phyloP scores from a whole-genome alignment of 805 yeast genomes.

The Candida maesae region DNA sequence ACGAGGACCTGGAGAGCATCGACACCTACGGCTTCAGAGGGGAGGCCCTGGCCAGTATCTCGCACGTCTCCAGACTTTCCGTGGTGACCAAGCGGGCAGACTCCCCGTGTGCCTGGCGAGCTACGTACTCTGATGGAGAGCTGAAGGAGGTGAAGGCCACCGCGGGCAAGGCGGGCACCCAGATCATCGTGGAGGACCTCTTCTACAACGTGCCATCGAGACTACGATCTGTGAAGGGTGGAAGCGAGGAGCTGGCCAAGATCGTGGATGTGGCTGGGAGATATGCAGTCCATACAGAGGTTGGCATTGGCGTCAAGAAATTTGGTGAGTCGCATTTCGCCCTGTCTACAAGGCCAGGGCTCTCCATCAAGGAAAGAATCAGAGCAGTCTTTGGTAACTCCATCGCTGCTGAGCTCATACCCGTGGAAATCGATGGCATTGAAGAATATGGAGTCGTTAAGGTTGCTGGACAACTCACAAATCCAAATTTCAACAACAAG shows the following conservation, averaged over 20 bases:
- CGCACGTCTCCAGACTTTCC: conserved; percentile 79
- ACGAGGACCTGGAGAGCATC: conserved; percentile 70
- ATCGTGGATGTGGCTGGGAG: conserved; percentile 81
- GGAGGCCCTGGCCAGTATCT: conserved; percentile 92
- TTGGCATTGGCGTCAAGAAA: conserved; percentile 78
- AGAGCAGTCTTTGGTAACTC: conserved; percentile 66
- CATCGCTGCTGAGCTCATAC: conserved; percentile 62
- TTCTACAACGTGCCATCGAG: conserved; percentile 87
- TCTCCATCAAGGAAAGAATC: conserved; percentile 61
- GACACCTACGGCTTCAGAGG: conserved; percentile 93
- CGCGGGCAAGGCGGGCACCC: conserved; percentile 90
- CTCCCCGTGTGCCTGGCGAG: conserved; percentile 66
- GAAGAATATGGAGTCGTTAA: conserved; percentile 46
- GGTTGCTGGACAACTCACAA: conserved; percentile 62
- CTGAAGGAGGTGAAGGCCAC: conserved; percentile 51
- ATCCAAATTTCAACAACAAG: conserved; percentile 66
- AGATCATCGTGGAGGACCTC: conserved; percentile 78
- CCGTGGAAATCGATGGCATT: conserved; percentile 33
- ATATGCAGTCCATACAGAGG: conserved; percentile 70
- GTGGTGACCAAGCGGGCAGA: conserved; percentile 69
- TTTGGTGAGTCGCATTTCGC: conserved; percentile 70
- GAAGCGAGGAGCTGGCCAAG: conserved; percentile 69
- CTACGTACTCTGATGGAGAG: conserved; percentile 65
- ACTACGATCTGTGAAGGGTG: conserved; percentile 56
- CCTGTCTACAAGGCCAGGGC: conserved; percentile 51